Base-by-base conservation (phyloP, 345 rosid genomes). In the Salix caprea region DNA sequence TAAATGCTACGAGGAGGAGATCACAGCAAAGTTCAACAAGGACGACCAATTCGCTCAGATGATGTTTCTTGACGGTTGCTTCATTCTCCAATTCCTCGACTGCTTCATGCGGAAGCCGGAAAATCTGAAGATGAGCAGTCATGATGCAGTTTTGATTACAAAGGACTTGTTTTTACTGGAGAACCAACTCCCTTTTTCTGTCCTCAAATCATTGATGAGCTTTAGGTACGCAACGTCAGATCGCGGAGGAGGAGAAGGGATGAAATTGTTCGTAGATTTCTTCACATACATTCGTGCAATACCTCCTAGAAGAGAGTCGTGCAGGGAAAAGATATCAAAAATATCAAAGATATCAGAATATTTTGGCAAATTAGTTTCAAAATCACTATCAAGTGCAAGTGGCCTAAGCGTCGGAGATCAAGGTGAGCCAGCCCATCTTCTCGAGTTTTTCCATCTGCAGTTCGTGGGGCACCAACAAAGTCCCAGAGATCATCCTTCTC, bases 161-260 rank as follows among this genome's bases (percentile, higher is more conserved):
- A 44, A 40, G 16, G 87, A 84, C 46, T 19, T 84, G 62, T 69
- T 84, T 46, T 74, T 81, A 76, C 70, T 81, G 0, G 85, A 84
- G 54, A 82, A 82, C 23, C 82, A 85, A 40, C 52, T 80, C 18
- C 87, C 84, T 28, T 85, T 39, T 7, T 12, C 3, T 0, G 34
- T 84, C 14, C 77, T 84, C 2, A 24, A 72, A 13, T 13, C 30
- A 28, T 21, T 82, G 65, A 44, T 50, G 23, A 26, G 14, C 19
- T 15, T 44, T 11, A 44, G 5, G 16, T 12, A 0, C 50, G 0
- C 0, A 44, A 40, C 2, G 44, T 2, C 44, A 39, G 28, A 28
- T 28, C 28, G 2, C 28, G 28, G 28, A 28, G 50, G 16, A 2
- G 50, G 15, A 28, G 62, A 74, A 46, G 70, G 44, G 18, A 64